A percentile compares a stretch with the other conserved stretches of the same genome.
phyloP scores from a whole-genome alignment of 2,329 filamentous ascomycete genomes.

The Epichloe hybrida region DNA sequence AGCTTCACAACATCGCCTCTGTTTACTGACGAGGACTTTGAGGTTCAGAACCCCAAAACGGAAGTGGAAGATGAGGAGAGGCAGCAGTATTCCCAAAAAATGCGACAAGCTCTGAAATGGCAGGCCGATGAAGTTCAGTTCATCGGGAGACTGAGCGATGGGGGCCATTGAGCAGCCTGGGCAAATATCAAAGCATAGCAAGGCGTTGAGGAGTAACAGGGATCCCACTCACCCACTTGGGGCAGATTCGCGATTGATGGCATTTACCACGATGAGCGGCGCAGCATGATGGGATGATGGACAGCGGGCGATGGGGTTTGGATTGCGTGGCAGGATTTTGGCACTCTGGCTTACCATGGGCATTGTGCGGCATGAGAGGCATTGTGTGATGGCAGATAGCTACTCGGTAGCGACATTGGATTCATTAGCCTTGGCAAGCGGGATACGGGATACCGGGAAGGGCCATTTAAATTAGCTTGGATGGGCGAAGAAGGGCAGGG shows the following conservation, averaged over 20 bases:
- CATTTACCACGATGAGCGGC: neutral
- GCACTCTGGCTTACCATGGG: too few relatives aligned
- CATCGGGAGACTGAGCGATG: conserved; percentile 45
- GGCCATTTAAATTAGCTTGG: neutral
- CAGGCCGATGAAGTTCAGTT: conserved; percentile 72
- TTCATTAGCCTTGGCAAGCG: neutral
- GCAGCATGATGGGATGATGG: neutral
- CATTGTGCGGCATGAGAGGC: neutral
- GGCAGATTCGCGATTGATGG: too few relatives aligned
- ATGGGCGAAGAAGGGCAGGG: too few relatives aligned
- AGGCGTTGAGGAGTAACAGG: neutral
- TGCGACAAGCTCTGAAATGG: conserved; percentile 60
- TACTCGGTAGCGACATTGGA: neutral
- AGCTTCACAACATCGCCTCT: conserved; percentile 42
- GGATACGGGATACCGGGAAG: neutral
- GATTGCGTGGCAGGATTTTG: neutral
- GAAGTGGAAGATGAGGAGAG: conserved; percentile 39
- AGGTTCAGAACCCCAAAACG: conserved; percentile 31
- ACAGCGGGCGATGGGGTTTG: neutral
- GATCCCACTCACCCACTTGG: neutral
- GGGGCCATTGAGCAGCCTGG: neutral
- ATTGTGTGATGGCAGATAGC: neutral
- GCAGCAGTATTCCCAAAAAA: conserved; percentile 49
- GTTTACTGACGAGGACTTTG: conserved; percentile 38
- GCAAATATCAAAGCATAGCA: neutral